Conservation (phyloP, 202 grass and related monocot species). For the Musa balbisiana region DNA sequence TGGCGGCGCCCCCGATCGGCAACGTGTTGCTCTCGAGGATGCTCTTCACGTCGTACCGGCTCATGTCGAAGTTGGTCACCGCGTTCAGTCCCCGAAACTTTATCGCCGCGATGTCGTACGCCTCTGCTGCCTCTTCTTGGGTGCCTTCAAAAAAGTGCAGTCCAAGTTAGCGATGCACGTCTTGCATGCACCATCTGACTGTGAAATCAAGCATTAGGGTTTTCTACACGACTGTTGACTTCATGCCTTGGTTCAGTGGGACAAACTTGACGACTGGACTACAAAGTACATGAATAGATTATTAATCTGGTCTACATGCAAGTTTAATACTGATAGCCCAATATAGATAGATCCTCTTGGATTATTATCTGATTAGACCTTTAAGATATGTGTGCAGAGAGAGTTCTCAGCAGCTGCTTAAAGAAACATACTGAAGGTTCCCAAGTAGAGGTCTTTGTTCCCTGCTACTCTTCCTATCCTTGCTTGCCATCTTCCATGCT, state of each 20-base stretch:
- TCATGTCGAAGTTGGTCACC: slow-evolving; percentile 99
- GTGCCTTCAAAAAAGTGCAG: slow-evolving; percentile 36
- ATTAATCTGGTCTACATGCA: neutral
- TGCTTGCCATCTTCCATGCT: slow-evolving; percentile 99
- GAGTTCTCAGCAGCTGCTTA: neutral
- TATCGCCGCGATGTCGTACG: slow-evolving; percentile 96
- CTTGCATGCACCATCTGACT: slow-evolving; percentile 13
- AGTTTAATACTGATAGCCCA: too few species aligned
- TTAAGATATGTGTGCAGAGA: neutral
- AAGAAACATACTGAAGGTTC: slow-evolving; percentile 77
- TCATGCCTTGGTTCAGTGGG: slow-evolving; percentile 37
- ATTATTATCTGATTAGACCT: too few species aligned
- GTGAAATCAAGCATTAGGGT: slow-evolving; percentile 4
- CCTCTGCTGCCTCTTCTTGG: slow-evolving; percentile 95
- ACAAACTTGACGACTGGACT: slow-evolving; percentile 26
- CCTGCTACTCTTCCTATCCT: slow-evolving; percentile 97
- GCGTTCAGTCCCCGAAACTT: slow-evolving; percentile 94
- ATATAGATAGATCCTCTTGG: too few species aligned
- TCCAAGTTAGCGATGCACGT: neutral
- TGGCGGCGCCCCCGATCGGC: slow-evolving; percentile 71
- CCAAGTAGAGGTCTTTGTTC: slow-evolving; percentile 98
- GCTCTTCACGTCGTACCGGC: slow-evolving; percentile 85
- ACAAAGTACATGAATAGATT: neutral
- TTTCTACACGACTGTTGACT: slow-evolving; percentile 44
- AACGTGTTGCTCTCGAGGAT: slow-evolving; percentile 86